Evolutionary conservation across 1,139 yeast species (phyloP).

Genomic region (Geotrichum fermentans): DNA sequence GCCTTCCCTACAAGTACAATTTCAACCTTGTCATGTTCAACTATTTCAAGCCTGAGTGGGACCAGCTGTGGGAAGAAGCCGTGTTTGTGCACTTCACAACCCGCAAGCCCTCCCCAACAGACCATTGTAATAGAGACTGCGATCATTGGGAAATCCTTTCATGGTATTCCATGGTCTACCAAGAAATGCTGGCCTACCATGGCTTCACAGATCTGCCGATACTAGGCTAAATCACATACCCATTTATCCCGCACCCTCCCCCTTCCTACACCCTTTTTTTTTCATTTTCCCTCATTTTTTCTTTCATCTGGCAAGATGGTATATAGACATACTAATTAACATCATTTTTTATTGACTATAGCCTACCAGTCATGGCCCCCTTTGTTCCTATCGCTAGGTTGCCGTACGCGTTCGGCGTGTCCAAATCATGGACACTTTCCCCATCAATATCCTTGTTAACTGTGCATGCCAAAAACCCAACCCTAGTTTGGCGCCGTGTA

Average conservation of each 20-base stretch:
- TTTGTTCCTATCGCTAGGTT: no score
- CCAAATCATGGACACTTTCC: no score
- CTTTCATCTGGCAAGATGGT: no score
- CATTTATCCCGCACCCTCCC: neutral
- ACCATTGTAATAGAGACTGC: slow-evolving; percentile 18
- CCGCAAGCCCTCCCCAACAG: slow-evolving; percentile 11
- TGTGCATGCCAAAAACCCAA: no score
- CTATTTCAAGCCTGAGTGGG: slow-evolving; percentile 25
- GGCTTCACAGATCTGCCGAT: slow-evolving; percentile 24
- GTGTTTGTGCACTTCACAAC: slow-evolving; percentile 26
- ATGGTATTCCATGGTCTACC: slow-evolving; percentile 25
- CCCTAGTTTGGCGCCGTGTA: no score
- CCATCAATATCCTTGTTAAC: no score
- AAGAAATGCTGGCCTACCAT: slow-evolving; percentile 27
- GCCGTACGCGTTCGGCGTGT: no score
- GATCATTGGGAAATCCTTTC: slow-evolving; percentile 25
- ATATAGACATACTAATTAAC: no score
- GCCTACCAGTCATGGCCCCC: no score
- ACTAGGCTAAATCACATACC: slow-evolving; percentile 18
- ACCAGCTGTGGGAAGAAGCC: slow-evolving; percentile 28
- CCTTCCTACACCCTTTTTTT: no score
- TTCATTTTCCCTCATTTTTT: no score
- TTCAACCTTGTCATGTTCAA: slow-evolving; percentile 27
- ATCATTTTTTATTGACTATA: no score
- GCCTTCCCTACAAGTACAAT: slow-evolving; percentile 28